Percentiles rank a stretch among this genome's conserved stretches.
These are phyloP conservation scores for Bruguiera parviflora DNA, from an alignment of 345 rosid genomes.

Conservation along the genomic window DNA sequence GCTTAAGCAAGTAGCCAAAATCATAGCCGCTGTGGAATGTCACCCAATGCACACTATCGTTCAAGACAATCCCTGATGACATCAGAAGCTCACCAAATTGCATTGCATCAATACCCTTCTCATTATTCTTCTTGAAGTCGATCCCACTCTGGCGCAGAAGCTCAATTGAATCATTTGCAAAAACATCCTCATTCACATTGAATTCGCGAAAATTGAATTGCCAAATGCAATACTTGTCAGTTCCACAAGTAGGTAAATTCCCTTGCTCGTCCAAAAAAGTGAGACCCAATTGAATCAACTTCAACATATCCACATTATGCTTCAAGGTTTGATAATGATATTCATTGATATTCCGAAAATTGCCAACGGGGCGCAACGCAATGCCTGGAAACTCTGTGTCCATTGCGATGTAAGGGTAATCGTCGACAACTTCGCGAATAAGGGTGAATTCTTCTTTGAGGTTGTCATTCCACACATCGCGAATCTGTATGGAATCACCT, in stretches of 20 bases:
- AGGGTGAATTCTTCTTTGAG: constrained; percentile 49
- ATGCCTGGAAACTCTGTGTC: constrained; percentile 82
- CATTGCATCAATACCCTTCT: constrained; percentile 46
- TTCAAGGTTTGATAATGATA: constrained; percentile 53
- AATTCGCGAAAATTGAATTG: constrained; percentile 77
- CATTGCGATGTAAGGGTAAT: constrained; percentile 64
- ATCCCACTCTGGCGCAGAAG: constrained; percentile 59
- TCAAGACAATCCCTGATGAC: constrained; percentile 77
- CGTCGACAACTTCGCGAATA: constrained; percentile 51
- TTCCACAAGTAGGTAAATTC: constrained; percentile 59
- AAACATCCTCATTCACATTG: constrained; percentile 48
- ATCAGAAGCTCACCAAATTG: constrained; percentile 57
- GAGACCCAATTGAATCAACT: constrained; percentile 72
- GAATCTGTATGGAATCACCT: constrained; percentile 53
- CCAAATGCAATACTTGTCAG: constrained; percentile 62
- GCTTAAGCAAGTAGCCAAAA: constrained; percentile 77
- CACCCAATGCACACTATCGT: constrained; percentile 66
- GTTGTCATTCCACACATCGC: constrained; percentile 70
- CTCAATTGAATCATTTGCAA: constrained; percentile 57
- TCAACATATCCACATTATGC: constrained; percentile 65
- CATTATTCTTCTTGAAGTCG: constrained; percentile 58
- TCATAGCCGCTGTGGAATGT: constrained; percentile 78
- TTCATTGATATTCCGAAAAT: constrained; percentile 47
- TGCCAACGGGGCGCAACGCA: constrained; percentile 50
- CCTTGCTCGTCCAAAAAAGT: constrained; percentile 65